A percentile compares a stretch with the other conserved stretches of the same genome.
Evolutionary conservation across 768 basidiomycete species (phyloP).

Genomic region (Podaxis carcinomalis): DNA sequence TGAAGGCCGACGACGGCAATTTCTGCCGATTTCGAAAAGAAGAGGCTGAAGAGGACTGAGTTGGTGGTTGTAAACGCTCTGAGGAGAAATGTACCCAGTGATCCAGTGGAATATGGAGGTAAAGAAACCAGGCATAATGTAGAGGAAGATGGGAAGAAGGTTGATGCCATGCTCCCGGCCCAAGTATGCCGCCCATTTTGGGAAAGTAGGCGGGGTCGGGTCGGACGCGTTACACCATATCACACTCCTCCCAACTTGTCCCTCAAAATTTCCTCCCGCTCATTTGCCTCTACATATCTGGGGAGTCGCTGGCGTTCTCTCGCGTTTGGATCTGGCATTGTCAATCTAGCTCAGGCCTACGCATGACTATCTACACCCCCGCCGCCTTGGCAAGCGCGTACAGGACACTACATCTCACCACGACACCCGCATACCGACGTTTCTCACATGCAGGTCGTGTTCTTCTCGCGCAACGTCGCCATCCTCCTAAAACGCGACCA

Average conservation of each 20-base stretch:
- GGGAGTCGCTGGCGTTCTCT: no score
- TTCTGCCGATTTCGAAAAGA: constrained; percentile 86
- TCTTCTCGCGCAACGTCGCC: neutral
- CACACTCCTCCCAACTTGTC: neutral
- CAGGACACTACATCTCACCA: neutral
- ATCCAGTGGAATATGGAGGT: constrained; percentile 43
- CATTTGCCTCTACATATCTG: no score
- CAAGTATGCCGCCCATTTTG: no score
- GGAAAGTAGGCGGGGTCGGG: neutral
- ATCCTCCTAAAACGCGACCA: no score
- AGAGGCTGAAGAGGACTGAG: constrained; percentile 42
- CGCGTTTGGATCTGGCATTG: no score
- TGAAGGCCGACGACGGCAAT: constrained; percentile 91
- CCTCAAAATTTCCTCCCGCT: no score
- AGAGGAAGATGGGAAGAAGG: neutral
- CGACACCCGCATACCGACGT: neutral
- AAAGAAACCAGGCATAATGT: constrained; percentile 26
- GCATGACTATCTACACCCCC: no score
- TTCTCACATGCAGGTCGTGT: neutral
- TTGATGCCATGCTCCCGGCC: neutral
- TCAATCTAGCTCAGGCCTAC: no score
- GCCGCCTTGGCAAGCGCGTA: no score
- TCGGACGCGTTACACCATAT: neutral
- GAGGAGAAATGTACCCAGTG: constrained; percentile 28
- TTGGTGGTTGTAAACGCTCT: neutral